phyloP scores from a whole-genome alignment of 106 monocot genomes.

The Phalaenopsis aphrodite region DNA sequence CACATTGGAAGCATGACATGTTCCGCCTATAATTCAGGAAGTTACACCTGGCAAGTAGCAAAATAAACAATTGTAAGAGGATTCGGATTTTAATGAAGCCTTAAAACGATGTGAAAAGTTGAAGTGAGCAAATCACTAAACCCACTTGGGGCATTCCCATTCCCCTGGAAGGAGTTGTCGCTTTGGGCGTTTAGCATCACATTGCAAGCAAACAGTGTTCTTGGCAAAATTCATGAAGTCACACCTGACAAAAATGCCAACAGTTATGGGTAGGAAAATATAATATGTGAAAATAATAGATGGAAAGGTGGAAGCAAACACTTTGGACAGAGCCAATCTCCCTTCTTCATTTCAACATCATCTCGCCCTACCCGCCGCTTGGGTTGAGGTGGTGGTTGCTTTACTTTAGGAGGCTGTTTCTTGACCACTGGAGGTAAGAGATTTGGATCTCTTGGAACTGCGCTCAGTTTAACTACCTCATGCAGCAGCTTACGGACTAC shows the following conservation, averaged over 20 bases:
- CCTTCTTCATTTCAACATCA: constrained; percentile 99
- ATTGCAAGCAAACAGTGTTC: constrained; percentile 88
- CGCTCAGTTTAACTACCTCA: constrained; percentile 77
- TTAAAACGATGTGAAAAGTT: neutral
- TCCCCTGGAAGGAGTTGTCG: constrained; percentile 94
- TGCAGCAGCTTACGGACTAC: constrained; percentile 79
- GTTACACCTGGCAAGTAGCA: constrained; percentile 52
- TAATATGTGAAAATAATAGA: neutral
- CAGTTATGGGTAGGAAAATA: constrained; percentile 3
- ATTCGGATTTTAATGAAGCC: neutral
- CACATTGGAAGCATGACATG: constrained; percentile 97
- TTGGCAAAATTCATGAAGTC: constrained; percentile 99
- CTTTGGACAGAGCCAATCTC: constrained; percentile 98
- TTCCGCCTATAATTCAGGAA: constrained; percentile 97
- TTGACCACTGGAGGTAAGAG: constrained; percentile 79
- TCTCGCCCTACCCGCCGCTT: constrained; percentile 87
- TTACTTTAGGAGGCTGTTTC: constrained; percentile 79
- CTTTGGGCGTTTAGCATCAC: constrained; percentile 91
- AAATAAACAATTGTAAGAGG: neutral
- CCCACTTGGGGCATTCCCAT: constrained; percentile 91
- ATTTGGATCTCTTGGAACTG: constrained; percentile 90
- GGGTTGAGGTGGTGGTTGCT: constrained; percentile 85
- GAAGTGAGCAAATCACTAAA: neutral
- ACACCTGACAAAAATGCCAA: constrained; percentile 52
- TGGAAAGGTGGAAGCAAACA: constrained; percentile 18